Evolutionary conservation across 2,329 filamentous ascomycete genomes (phyloP).

Genomic region (Cladosporium austrohemisphaericum): DNA sequence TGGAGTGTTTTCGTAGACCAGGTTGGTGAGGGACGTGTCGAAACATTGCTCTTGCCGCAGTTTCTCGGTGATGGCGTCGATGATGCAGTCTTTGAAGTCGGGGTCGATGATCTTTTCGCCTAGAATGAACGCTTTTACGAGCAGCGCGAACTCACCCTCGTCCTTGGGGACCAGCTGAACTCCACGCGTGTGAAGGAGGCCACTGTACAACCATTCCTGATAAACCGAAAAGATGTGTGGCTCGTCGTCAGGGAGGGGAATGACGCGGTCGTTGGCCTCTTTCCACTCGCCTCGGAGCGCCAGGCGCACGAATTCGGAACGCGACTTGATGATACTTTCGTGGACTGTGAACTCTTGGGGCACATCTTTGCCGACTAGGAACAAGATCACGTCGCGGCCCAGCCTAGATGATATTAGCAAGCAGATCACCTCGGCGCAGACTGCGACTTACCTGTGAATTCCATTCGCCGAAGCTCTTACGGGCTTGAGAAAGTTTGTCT

Average conservation of each 20-base stretch:
- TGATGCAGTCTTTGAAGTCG: slow-evolving; percentile 23
- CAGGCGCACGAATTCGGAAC: slow-evolving; percentile 17
- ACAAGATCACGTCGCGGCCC: not conserved
- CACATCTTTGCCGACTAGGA: slow-evolving; percentile 5
- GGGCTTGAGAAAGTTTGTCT: not conserved
- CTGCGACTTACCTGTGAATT: not conserved
- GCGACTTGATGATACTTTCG: not conserved
- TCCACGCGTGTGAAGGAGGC: not conserved
- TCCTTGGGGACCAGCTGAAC: not conserved
- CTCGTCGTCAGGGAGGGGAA: slow-evolving; percentile 14
- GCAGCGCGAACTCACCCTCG: not conserved
- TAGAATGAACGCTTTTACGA: slow-evolving; percentile 23
- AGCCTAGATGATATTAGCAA: not conserved
- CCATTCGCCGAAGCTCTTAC: not conserved
- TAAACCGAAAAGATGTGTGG: slow-evolving; percentile 19
- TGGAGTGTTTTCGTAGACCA: slow-evolving; percentile 20
- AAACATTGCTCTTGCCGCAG: not conserved
- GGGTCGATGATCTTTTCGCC: slow-evolving; percentile 26
- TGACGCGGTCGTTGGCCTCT: slow-evolving; percentile 14
- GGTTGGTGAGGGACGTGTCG: slow-evolving; percentile 7
- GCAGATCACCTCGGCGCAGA: not conserved
- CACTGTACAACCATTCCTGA: slow-evolving; percentile 21
- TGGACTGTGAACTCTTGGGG: slow-evolving; percentile 12
- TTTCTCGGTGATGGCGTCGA: slow-evolving; percentile 19
- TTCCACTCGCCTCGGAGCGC: slow-evolving; percentile 18